Evolutionary conservation across 108 stramenopile genomes (phyloP).

Genomic region (Cylindrotheca fusiformis): DNA sequence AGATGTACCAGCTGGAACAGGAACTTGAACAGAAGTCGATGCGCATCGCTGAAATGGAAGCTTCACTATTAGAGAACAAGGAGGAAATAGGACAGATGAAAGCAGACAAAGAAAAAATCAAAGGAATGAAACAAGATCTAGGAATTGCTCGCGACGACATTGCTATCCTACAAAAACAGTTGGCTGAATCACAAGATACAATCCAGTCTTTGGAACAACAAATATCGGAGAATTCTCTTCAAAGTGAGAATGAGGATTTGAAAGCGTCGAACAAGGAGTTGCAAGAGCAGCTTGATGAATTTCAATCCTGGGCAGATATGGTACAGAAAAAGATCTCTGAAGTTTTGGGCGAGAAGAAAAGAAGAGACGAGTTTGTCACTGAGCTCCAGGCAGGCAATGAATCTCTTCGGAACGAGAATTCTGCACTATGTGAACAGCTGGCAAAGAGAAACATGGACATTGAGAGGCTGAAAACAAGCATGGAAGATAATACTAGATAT

Average conservation of each 20-base stretch:
- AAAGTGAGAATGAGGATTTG: constrained; percentile 15
- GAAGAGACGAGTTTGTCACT: neutral
- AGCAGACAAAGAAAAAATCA: constrained; percentile 16
- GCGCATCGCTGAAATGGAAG: constrained; percentile 7
- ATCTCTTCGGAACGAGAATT: too few species aligned
- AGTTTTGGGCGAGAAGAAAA: constrained; percentile 34
- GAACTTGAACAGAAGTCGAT: constrained; percentile 2
- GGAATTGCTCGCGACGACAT: constrained; percentile 26
- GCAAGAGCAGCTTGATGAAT: constrained; percentile 42
- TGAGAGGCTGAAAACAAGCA: too few species aligned
- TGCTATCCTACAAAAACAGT: constrained; percentile 22
- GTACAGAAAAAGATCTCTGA: constrained; percentile 52
- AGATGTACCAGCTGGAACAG: neutral
- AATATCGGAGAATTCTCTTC: constrained; percentile 3
- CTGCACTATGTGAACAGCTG: too few species aligned
- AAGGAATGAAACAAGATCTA: constrained; percentile 20
- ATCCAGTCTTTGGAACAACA: constrained; percentile 11
- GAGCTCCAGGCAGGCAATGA: too few species aligned
- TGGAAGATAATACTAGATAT: neutral
- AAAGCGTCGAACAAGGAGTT: constrained; percentile 23
- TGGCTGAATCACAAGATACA: constrained; percentile 1
- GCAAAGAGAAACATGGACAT: too few species aligned
- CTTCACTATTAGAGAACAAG: constrained; percentile 6
- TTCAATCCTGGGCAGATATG: constrained; percentile 55
- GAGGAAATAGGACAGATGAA: constrained; percentile 24